These are phyloP conservation scores for Sphagnum tenellum DNA, from an alignment of 225 moss, liverwort and hornwort genomes.

Conservation along the genomic window DNA sequence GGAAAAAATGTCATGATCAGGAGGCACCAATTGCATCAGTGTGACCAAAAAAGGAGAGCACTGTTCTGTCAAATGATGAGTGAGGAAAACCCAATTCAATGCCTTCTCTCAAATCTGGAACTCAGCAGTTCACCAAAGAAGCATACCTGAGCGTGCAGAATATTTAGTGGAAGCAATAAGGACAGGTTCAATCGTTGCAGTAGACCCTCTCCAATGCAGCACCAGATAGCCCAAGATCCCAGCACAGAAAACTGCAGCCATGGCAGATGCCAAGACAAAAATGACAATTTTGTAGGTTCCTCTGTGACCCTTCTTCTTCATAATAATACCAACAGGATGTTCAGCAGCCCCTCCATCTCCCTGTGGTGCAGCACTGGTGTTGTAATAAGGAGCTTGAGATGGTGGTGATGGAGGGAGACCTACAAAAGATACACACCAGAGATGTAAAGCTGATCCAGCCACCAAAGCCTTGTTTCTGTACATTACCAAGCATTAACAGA, in stretches of 20 bases:
- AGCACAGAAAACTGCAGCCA: constrained; percentile 15
- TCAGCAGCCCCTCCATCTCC: neutral
- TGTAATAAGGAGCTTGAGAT: neutral
- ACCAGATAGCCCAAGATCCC: constrained; percentile 18
- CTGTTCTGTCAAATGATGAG: too few relatives aligned
- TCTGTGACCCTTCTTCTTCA: neutral
- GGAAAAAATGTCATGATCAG: too few relatives aligned
- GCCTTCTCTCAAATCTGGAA: neutral
- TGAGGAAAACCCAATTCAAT: neutral
- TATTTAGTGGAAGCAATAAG: neutral
- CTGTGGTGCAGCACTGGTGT: neutral
- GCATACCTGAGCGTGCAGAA: neutral
- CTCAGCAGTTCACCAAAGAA: too few relatives aligned
- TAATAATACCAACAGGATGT: neutral
- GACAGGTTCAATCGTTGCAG: neutral
- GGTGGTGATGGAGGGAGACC: constrained; percentile 4
- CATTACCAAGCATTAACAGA: neutral
- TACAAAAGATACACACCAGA: neutral
- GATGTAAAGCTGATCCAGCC: neutral
- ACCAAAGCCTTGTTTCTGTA: neutral
- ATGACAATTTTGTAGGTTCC: constrained; percentile 10
- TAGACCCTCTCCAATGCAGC: constrained; percentile 4
- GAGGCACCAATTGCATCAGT: too few relatives aligned
- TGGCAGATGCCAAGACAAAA: constrained; percentile 22
- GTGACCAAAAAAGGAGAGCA: neutral